Evolutionary conservation across 768 basidiomycete genomes (phyloP), one percentile per base, ranked within the genome.

Genomic region (Boletus huronensis): DNA sequence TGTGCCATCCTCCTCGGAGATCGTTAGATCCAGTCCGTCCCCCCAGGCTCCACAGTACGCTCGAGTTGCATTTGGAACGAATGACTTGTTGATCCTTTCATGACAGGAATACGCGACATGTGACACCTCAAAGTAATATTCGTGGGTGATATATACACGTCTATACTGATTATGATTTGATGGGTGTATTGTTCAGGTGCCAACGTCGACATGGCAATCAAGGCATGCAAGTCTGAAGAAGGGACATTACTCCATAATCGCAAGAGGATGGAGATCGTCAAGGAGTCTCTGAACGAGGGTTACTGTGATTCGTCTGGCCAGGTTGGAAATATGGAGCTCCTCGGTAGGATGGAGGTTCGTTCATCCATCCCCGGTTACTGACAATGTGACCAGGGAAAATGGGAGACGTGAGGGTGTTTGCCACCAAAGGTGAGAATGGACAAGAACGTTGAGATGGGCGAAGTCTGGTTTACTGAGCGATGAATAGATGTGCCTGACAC

Each of bases 241-340:
- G 77, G 78, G 6, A 77, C 81, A 48, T 62, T 88, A 16, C 64
- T 93, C 10, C 76, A 76, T 47, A 90, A 88, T 64, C 72, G 82
- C 43, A 76, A 85, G 64, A 76, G 82, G 39, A 87, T 91, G 85
- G 80, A 82, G 54, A 74, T 77, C 45, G 81, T 94, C 31, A 86
- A 81, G 59, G 90, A 91, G 64, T 83, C 83, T 8, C 64, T 88
- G n/a, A 77, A 89, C 57, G 88, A 90, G 57, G 86, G 88, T 3
- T 93, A 93, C 63, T 93, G 91, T 58, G 91, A 93, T 68, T 70
- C 85, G 13, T 85, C 84, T 47, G 89, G 87, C 1, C 74, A 79
- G 41, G 75, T 75, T 17, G 81, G 80, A 8, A 80, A 90, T 64
- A 70, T 93, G 50, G 77, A 74, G 31, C 68, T 79, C 39, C 74